Evolutionary conservation across 2,329 filamentous ascomycete genomes (phyloP).

Genomic region (Botrytis squamosa): DNA sequence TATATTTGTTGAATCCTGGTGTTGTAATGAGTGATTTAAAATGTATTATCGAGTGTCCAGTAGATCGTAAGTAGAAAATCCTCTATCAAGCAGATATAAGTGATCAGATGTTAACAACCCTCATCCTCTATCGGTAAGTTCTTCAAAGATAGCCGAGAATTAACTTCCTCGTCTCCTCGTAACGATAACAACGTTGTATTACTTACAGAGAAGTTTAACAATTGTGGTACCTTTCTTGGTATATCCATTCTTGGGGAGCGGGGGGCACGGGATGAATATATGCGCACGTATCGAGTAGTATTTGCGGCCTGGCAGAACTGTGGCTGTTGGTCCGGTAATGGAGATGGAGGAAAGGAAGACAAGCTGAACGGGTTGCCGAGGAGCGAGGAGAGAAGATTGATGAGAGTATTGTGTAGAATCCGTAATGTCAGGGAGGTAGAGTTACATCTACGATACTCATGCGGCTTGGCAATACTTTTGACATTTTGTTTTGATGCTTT

Average conservation of each 20-base stretch:
- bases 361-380: neutral
- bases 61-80: neutral
- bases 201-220: neutral
- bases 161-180: neutral
- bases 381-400: neutral
- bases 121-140: neutral
- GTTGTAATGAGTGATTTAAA: neutral
- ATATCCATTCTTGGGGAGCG: neutral
- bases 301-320: neutral
- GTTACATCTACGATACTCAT: neutral
- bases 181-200: neutral
- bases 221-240: neutral
- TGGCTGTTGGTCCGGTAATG: neutral
- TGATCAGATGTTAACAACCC: no score
- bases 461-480: neutral
- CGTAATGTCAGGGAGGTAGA: neutral
- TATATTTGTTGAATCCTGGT: no score
- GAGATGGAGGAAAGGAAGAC: neutral
- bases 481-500: neutral
- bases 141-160: neutral
- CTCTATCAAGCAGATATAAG: no score
- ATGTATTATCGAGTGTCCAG: neutral
- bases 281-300: neutral
- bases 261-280: neutral
- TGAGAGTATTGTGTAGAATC: neutral